Conservation (phyloP, 805 yeast genomes). For the Wickerhamomyces xylosicus region DNA sequence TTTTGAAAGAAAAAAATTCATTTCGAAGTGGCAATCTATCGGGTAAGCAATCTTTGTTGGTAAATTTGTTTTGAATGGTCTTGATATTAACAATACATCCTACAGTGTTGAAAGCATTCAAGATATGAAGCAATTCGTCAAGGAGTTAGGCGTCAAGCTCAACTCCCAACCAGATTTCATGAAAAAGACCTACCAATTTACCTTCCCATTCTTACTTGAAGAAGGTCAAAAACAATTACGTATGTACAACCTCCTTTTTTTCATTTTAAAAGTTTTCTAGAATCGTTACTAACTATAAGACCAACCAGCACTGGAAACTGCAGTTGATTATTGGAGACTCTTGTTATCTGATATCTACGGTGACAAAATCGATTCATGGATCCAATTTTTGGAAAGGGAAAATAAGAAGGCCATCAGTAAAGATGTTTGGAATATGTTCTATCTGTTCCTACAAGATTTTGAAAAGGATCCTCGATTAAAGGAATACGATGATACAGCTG, state of each 20-base stretch:
- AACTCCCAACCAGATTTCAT: constrained; percentile 31
- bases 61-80: not conserved
- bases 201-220: constrained; percentile 59
- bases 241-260: not conserved
- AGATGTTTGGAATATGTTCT: constrained; percentile 84
- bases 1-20: constrained; percentile 39
- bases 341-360: constrained; percentile 32
- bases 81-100: not conserved
- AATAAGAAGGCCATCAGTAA: constrained; percentile 42
- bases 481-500: constrained; percentile 65
- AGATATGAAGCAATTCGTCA: constrained; percentile 36
- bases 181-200: constrained; percentile 53
- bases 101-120: constrained; percentile 20
- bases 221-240: constrained; percentile 44
- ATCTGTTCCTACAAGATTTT: constrained; percentile 47
- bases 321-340: constrained; percentile 70
- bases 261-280: not conserved
- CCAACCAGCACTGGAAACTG: constrained; percentile 34
- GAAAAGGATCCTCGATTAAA: constrained; percentile 42
- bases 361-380: constrained; percentile 43
- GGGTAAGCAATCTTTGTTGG: not conserved
- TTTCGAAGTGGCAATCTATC: constrained; percentile 43
- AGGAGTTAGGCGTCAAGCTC: constrained; percentile 24
- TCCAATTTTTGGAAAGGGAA: constrained; percentile 34
- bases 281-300: constrained; percentile 1